Evolutionary conservation across 768 basidiomycete species (phyloP).

Genomic region (Suillus plorans): DNA sequence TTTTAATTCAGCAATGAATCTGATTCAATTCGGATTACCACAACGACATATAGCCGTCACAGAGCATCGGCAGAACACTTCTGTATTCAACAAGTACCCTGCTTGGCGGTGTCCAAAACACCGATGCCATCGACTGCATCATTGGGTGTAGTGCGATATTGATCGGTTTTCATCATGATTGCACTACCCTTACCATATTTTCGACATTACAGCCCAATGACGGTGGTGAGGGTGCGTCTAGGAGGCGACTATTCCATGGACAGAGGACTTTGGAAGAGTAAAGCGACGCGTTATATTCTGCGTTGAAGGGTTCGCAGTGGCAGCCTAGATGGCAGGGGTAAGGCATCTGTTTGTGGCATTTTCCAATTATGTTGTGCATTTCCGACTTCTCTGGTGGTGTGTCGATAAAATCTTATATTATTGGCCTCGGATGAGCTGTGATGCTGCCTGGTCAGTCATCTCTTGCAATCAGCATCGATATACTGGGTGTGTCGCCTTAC

Average conservation of each 20-base stretch:
- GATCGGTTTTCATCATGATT: not conserved
- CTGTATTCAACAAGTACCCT: not conserved
- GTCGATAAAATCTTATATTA: not conserved
- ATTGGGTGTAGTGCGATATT: not conserved
- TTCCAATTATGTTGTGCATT: not conserved
- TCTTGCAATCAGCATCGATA: not conserved
- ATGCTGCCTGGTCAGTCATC: not conserved
- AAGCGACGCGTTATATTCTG: not conserved
- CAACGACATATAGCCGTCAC: not conserved
- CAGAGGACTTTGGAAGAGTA: not conserved
- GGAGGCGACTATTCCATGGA: not conserved
- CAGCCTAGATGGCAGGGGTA: not conserved
- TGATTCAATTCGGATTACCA: conserved; percentile 9
- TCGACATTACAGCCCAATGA: not conserved
- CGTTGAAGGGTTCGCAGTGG: not conserved
- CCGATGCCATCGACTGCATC: not conserved
- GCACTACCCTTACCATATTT: not conserved
- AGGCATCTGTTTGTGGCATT: not conserved
- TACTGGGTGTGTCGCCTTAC: not conserved
- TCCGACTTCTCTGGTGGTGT: not conserved
- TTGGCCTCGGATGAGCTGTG: not conserved
- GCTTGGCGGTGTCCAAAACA: not conserved
- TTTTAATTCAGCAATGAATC: conserved; percentile 15
- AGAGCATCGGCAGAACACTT: not conserved
- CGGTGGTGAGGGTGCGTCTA: not conserved